Base-by-base conservation (phyloP, 805 yeast species). In the Pichia paraexigua region DNA sequence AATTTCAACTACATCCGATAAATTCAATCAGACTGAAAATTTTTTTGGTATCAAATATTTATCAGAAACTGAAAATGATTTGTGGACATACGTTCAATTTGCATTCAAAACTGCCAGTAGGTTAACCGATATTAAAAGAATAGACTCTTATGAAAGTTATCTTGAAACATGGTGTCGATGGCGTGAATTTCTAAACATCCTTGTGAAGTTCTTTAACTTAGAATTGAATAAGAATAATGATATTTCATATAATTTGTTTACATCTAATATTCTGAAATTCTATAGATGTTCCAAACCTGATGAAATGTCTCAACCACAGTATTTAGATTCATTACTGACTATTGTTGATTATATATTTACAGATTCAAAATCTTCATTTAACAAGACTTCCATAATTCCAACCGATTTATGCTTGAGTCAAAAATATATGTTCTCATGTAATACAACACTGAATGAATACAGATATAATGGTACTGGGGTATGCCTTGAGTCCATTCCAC, bases 111-210 rank as follows among this genome's bases (percentile, higher is more conserved):
- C 42, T 27, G 51, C 51, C 1, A 51, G 49, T 28, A 45, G 35
- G 41, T 24, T 51, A 21, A 40, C 51, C 3, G 50, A 43, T 10
- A 40, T 47, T 15, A 39, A 44, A 6, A 47, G 46, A 25, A 28
- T 43, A 0, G 51, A 51, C 15, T 44, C 53, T 22, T 51, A 43
- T 41, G 43, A 42, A n/a, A 17, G 30, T n/a, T 51, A 51, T 20
- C 7, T 2, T 11, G 48, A 51, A 41, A 51, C 53, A 15, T 51
- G 51, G 50, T 20, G 7, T 47, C 51, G 51, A 17, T 51, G 53
- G 53, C 45, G 50, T 35, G 53, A 51, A 21, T 51, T 51, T 39
- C 22, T 47, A 2, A 43, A 51, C n/a, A 40, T 47, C 1, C 5
- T 47, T 2, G 5, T 45, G 4, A 30, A 35, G 41, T 51, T 40